A percentile compares a stretch with the other conserved stretches of the same genome.
Conservation (phyloP, 2,329 filamentous ascomycete species). For the Zymoseptoria passerinii region DNA sequence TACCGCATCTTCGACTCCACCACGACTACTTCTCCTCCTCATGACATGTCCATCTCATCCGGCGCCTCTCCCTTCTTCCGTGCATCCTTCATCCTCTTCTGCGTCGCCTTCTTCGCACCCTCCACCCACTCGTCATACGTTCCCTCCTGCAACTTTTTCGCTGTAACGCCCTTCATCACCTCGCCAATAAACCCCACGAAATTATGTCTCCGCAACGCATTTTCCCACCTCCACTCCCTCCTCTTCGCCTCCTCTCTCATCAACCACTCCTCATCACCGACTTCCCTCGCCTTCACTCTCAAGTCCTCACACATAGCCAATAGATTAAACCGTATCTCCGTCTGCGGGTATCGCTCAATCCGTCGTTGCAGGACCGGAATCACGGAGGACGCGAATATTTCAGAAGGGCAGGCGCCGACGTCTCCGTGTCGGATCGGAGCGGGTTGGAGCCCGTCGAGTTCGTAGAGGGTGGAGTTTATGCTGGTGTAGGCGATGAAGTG, state of each 20-base stretch:
- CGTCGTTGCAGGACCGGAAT: constrained; percentile 80
- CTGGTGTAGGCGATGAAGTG: constrained; percentile 95
- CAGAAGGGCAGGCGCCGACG: constrained; percentile 55
- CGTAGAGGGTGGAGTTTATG: constrained; percentile 73
- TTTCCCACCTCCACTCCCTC: constrained; percentile 86
- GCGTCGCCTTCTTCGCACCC: constrained; percentile 54
- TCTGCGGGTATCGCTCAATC: constrained; percentile 72
- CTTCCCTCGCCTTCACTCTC: constrained; percentile 64
- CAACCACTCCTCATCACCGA: constrained; percentile 73
- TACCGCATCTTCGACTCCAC: no score
- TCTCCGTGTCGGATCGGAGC: constrained; percentile 82
- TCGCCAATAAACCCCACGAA: constrained; percentile 94
- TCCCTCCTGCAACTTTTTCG: constrained; percentile 57
- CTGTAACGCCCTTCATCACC: constrained; percentile 78
- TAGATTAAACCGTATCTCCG: constrained; percentile 92
- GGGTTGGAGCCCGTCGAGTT: constrained; percentile 89
- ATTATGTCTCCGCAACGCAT: constrained; percentile 82
- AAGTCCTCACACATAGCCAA: constrained; percentile 85
- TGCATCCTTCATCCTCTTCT: constrained; percentile 40
- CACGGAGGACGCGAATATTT: constrained; percentile 69
- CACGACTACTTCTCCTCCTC: neutral
- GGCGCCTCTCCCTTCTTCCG: constrained; percentile 33
- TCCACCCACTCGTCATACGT: constrained; percentile 67
- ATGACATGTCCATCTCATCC: constrained; percentile 34
- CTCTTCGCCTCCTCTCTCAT: constrained; percentile 76